Evolutionary conservation across 495 filamentous ascomycete genomes (phyloP), one percentile per base, ranked within the genome.

Genomic region (Apiosordaria backusii): DNA sequence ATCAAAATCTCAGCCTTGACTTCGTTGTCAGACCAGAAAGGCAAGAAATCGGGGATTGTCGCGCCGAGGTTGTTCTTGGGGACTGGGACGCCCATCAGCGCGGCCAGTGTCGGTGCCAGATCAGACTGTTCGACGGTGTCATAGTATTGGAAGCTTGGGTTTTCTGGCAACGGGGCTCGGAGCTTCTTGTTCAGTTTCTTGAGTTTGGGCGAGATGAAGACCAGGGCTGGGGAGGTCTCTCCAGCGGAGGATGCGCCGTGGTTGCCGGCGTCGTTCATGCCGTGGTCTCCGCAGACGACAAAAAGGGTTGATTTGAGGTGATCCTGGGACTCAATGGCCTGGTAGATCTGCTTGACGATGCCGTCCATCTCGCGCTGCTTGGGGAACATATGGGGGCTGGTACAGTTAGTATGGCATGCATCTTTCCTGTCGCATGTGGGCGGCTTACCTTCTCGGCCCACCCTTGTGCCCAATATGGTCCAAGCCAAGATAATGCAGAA

Each of bases 211-310:
- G 94, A 96, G 45, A 97, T 87, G 73, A 99, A 97, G 27, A 97
- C 83, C 52, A 99, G 78, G 16, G 95, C 95, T 0, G 95, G 88
- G 0, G 93, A 97, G 10, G 95, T 98, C 79, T 99, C 95, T 5
- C 96, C 92, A 19, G 90, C 85, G 3, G 91, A 89, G 21, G 96
- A 97, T 6, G 94, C 95, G 13, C 95, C 95, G 75, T 99, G 95
- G 72, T 98, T 98, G 3, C 95, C 95, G 50, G 92, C 95, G 70
- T 98, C 95, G 71, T 97, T 99, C 95, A 99, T 99, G 21, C 95
- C 95, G 74, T 99, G 95, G 73, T 99, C 95, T 54, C 95, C 95
- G 63, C 88, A 92, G 7, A 99, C 78, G 1, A 99, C 86, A 60
- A 99, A 84, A 18, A 98, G 81, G 3, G 94, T 92, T 21, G 87